Conservation (phyloP, 306 rosid species). For the Casuarina equisetifolia region DNA sequence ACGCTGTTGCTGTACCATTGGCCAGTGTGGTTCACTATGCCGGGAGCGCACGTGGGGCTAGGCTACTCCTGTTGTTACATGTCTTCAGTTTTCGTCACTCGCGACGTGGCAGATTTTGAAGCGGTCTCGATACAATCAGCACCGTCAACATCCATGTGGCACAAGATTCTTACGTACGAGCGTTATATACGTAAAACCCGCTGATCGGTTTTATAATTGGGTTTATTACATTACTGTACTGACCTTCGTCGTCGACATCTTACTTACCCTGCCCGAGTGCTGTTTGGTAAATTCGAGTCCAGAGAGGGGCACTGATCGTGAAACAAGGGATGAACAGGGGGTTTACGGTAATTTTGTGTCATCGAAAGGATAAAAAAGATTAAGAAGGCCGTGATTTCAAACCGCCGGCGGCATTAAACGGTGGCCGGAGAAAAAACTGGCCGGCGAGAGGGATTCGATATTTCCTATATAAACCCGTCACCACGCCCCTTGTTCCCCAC, state of each 20-base stretch:
- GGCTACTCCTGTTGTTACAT: not conserved
- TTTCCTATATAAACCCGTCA: conserved; percentile 84
- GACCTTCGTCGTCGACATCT: conserved; percentile 2
- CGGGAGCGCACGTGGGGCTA: conserved; percentile 11
- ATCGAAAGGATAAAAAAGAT: conserved; percentile 4
- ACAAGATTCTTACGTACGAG: conserved; percentile 37
- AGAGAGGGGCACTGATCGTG: not conserved
- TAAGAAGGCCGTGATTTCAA: not conserved
- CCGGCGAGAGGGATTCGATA: conserved; percentile 42
- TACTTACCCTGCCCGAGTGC: not conserved
- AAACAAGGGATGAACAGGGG: not conserved
- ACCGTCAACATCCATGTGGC: not conserved
- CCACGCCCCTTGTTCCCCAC: conserved; percentile 50
- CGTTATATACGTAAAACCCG: conserved; percentile 3
- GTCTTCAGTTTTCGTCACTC: not conserved
- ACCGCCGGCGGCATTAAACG: conserved; percentile 39
- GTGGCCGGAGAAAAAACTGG: conserved; percentile 41
- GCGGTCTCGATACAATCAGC: not conserved
- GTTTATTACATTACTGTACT: not conserved
- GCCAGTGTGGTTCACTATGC: not conserved
- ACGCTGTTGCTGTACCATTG: not conserved
- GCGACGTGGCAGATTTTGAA: not conserved
- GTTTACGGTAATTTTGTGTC: not conserved
- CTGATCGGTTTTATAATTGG: not conserved
- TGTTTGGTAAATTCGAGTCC: not conserved